phyloP scores from a whole-genome alignment of 2,329 filamentous ascomycete genomes.

The Aureobasidium musti region DNA sequence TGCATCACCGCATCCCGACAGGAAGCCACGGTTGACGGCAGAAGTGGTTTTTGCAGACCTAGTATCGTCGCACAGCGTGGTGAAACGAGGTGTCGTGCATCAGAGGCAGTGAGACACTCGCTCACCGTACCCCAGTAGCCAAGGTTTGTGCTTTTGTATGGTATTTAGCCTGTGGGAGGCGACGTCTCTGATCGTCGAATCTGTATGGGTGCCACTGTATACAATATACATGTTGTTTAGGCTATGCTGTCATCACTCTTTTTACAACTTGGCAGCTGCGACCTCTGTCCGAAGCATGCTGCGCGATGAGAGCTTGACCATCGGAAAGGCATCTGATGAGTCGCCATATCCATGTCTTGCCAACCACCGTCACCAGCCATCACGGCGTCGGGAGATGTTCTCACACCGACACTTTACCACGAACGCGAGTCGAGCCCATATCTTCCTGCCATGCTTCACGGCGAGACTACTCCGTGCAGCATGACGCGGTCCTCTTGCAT shows the following conservation, averaged over 20 bases:
- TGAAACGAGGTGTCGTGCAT: conserved; percentile 23
- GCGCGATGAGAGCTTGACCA: background rate
- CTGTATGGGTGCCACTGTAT: background rate
- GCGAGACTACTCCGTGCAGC: background rate
- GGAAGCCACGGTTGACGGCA: conserved; percentile 4
- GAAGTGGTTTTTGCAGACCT: background rate
- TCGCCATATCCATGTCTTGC: background rate
- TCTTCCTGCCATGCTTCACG: background rate
- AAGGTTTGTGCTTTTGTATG: background rate
- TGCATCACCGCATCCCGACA: conserved; percentile 18
- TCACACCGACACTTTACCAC: no score
- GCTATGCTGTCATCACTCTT: conserved; percentile 10
- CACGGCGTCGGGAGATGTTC: background rate
- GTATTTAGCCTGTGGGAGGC: background rate
- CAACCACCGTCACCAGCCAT: background rate
- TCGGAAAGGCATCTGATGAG: background rate
- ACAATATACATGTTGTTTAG: background rate
- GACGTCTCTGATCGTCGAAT: background rate
- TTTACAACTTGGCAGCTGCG: background rate
- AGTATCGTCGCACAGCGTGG: conserved; percentile 10
- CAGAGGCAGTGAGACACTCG: conserved; percentile 11
- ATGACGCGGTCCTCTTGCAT: background rate
- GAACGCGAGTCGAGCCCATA: background rate
- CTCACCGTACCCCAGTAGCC: background rate
- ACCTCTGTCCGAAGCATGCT: background rate